phyloP scores from a whole-genome alignment of 352 stramenopile genomes.

The Phytophthora quininea region DNA sequence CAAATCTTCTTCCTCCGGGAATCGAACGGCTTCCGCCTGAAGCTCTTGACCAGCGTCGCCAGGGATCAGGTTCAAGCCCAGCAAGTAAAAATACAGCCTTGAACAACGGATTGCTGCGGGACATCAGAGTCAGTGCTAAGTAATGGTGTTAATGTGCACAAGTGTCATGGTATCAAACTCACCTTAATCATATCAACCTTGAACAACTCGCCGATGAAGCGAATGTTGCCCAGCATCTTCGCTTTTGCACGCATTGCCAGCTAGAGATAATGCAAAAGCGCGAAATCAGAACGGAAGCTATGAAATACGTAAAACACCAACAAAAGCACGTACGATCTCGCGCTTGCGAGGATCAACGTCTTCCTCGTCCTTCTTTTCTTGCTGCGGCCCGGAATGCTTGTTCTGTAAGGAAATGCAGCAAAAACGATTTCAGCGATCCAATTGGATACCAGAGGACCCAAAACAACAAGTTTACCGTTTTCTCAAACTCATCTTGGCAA shows the following conservation, averaged over 20 bases:
- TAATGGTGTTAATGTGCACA: too few relatives aligned
- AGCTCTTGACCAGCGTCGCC: conserved; percentile 47
- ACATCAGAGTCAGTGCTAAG: too few relatives aligned
- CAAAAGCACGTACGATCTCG: conserved; percentile 49
- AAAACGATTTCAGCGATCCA: neutral
- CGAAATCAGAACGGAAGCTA: too few relatives aligned
- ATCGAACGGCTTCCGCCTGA: conserved; percentile 70
- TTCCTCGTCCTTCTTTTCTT: conserved; percentile 49
- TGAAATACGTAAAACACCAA: too few relatives aligned
- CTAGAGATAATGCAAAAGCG: too few relatives aligned
- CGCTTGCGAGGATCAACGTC: conserved; percentile 52
- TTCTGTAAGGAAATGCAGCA: conserved; percentile 31
- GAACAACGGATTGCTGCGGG: conserved; percentile 74
- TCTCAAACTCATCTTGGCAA: conserved; percentile 87
- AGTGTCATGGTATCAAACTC: neutral
- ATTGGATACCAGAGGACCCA: too few relatives aligned
- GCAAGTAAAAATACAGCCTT: conserved; percentile 84
- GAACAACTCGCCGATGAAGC: conserved; percentile 89
- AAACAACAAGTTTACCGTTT: conserved; percentile 40
- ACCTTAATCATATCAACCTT: conserved; percentile 88
- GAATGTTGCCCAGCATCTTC: conserved; percentile 88
- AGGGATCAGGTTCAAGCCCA: conserved; percentile 74
- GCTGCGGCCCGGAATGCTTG: conserved; percentile 39
- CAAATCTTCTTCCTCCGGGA: conserved; percentile 84
- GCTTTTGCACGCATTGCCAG: conserved; percentile 73